Base-by-base conservation (phyloP, 1,139 yeast genomes). In the Blastobotrys niveus region DNA sequence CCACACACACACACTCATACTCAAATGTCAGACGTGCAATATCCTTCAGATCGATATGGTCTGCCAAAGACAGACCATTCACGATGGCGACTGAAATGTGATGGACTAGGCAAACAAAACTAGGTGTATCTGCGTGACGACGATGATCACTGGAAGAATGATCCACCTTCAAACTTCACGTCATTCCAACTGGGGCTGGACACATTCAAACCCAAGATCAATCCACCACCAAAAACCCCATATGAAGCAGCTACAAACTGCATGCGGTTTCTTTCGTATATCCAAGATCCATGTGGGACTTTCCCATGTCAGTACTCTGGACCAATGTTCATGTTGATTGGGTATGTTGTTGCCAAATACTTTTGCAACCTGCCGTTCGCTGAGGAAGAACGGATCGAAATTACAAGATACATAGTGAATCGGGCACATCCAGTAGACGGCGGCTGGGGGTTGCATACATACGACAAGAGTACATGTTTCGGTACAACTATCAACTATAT, bases 381-480 rank as follows among this genome's bases (percentile, higher is more conserved):
- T 56, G 6, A 73, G 34, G 81, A 79, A 25, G 78, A 75, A 53
- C 68, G 71, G 51, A 64, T 68, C 9, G 98, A 93, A 62, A 68
- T 93, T 62, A 78, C 83, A 32, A 72, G 97, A 46, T 91, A 88
- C 59, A 67, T 91, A 19, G 87, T 87, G 17, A 93, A 93, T 60
- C 76, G 86, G 0, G 82, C 97, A 0, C 96, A 91, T 61, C 97
- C 96, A 0, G 95, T 88, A 0, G 99, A 93, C 64, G 99, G 99
- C n/a, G 99, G 98, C 1, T 93, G 71, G 99, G 98, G 98, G 97
- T 72, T 93, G 42, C 97, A 91, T 60, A 77, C 88, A 2, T 80
- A 78, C 40, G 98, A 91, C 60, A 91, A 89, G 61, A 82, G 94
- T 6, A 93, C 98, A 0, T 93, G 93, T 54, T 89, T 88, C 62